Conservation (phyloP, 2,329 filamentous ascomycete genomes). For the Fusarium nelsonii region DNA sequence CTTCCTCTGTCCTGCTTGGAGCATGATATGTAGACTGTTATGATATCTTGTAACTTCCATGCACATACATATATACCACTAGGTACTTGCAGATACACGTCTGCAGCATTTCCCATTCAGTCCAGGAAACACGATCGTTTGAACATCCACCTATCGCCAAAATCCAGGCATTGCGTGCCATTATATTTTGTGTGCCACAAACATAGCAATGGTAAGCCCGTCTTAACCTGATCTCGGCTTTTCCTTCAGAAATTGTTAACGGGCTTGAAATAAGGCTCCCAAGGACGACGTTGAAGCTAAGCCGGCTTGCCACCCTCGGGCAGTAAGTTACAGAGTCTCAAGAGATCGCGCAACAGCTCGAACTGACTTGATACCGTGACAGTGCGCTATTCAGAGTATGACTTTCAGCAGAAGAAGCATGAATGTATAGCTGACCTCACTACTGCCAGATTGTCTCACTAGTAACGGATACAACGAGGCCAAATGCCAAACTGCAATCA, state of each 20-base stretch:
- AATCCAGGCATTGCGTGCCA: neutral
- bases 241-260: conserved; percentile 13
- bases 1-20: neutral
- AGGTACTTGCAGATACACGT: neutral
- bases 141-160: neutral
- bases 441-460: conserved; percentile 78
- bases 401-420: neutral
- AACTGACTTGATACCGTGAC: conserved; percentile 16
- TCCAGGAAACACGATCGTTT: neutral
- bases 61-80: neutral
- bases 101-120: neutral
- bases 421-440: conserved; percentile 9
- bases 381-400: conserved; percentile 92
- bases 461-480: conserved; percentile 88
- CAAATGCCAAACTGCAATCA: conserved; percentile 81
- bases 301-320: conserved; percentile 87
- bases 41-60: neutral
- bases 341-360: neutral
- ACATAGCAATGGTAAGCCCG: conserved; percentile 24
- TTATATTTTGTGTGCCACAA: neutral
- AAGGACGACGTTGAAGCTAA: conserved; percentile 79
- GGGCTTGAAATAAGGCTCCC: conserved; percentile 49
- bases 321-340: conserved; percentile 66
- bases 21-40: neutral
- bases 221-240: too few relatives aligned